Conservation (phyloP, 2,329 filamentous ascomycete genomes). For the Furcasterigmium furcatum region DNA sequence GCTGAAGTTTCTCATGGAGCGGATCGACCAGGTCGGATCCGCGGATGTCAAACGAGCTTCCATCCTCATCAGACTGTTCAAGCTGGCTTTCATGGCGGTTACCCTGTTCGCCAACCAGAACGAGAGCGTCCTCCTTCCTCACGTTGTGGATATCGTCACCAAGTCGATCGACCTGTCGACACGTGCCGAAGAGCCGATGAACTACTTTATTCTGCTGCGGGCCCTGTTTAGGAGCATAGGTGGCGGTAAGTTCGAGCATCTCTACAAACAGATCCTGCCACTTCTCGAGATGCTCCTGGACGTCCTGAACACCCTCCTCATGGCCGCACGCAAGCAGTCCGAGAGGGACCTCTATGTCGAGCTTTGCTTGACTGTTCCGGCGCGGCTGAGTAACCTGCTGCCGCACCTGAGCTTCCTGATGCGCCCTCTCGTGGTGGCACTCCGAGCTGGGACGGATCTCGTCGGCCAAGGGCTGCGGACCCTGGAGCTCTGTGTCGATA, state of each 20-base stretch:
- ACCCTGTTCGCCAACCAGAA: conserved; percentile 94
- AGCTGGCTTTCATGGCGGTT: conserved; percentile 98
- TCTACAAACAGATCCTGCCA: conserved; percentile 97
- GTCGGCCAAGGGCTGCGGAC: conserved; percentile 93
- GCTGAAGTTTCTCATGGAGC: conserved; percentile 93
- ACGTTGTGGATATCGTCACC: conserved; percentile 95
- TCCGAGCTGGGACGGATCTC: conserved; percentile 87
- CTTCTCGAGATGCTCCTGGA: conserved; percentile 96
- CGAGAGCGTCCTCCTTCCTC: conserved; percentile 89
- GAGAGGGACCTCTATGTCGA: conserved; percentile 97
- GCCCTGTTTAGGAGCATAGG: conserved; percentile 96
- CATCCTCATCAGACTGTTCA: conserved; percentile 90
- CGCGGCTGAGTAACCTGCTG: conserved; percentile 86
- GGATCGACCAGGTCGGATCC: conserved; percentile 91
- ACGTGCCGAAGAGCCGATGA: conserved; percentile 95
- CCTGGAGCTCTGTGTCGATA: conserved; percentile 94
- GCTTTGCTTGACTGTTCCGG: conserved; percentile 91
- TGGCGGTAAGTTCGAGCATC: conserved; percentile 92
- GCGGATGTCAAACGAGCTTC: conserved; percentile 89
- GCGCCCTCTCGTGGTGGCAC: conserved; percentile 92
- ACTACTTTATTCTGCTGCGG: conserved; percentile 91
- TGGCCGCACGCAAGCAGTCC: conserved; percentile 84
- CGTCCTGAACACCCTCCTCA: conserved; percentile 89
- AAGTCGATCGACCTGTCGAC: conserved; percentile 96
- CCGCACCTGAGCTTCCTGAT: conserved; percentile 96